Conservation (phyloP, 768 basidiomycete species). For the Mycena galopus region DNA sequence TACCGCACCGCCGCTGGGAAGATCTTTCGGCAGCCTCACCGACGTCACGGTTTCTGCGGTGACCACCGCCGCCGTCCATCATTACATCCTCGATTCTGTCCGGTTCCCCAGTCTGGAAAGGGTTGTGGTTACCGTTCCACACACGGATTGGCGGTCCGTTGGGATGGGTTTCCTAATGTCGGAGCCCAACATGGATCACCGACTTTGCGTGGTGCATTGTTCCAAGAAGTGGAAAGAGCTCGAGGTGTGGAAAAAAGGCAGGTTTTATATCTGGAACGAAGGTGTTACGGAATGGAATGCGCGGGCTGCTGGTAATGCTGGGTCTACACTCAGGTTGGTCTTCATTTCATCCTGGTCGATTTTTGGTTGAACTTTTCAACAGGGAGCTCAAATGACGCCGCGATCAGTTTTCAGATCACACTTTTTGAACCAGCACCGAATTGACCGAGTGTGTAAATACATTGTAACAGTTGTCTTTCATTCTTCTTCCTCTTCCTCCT, state of each 20-base stretch:
- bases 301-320: not conserved
- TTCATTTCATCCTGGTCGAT: not conserved
- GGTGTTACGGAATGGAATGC: conserved; percentile 27
- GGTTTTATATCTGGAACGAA: conserved; percentile 12
- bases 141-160: conserved; percentile 5
- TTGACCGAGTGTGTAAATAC: too few relatives aligned
- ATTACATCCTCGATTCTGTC: not conserved
- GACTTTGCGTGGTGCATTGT: conserved; percentile 25
- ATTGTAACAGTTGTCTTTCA: too few relatives aligned
- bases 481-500: conserved; percentile 25
- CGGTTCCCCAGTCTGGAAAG: conserved; percentile 10
- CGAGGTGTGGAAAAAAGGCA: conserved; percentile 22
- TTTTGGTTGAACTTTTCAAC: not conserved
- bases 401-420: too few relatives aligned
- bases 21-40: conserved; percentile 1
- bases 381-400: conserved; percentile 9
- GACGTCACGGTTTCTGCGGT: conserved; percentile 9
- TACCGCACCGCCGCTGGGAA: conserved; percentile 7
- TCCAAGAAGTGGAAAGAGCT: conserved; percentile 31
- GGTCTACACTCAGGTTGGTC: not conserved
- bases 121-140: conserved; percentile 10
- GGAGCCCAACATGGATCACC: conserved; percentile 10
- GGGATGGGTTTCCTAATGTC: conserved; percentile 28
- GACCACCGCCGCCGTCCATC: not conserved
- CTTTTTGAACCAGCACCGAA: too few relatives aligned